Evolutionary conservation across 495 filamentous ascomycete genomes (phyloP).

Genomic region (Talaromyces trachyspermus): DNA sequence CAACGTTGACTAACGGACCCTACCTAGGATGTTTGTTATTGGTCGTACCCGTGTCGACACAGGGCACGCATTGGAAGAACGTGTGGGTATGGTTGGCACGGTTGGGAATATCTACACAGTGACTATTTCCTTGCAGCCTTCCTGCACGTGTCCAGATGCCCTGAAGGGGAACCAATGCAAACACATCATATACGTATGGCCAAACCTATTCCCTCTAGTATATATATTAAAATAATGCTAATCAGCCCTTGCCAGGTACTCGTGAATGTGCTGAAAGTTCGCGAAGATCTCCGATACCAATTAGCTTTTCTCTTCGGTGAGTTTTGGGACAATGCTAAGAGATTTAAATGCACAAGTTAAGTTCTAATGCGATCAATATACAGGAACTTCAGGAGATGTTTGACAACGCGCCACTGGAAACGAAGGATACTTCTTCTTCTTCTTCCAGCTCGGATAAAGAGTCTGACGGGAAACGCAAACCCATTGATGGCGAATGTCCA

Average conservation of each 20-base stretch:
- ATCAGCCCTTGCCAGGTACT: slow-evolving; percentile 45
- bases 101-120: slow-evolving; percentile 71
- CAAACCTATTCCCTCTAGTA: background rate
- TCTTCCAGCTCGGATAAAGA: slow-evolving; percentile 17
- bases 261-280: slow-evolving; percentile 56
- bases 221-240: slow-evolving; percentile 1
- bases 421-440: too few species aligned
- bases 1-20: background rate
- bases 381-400: slow-evolving; percentile 22
- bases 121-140: slow-evolving; percentile 46
- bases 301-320: slow-evolving; percentile 57
- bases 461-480: slow-evolving; percentile 44
- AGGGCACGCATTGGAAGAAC: slow-evolving; percentile 38
- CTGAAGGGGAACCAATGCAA: slow-evolving; percentile 67
- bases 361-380: background rate
- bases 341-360: too few species aligned
- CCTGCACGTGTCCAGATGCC: slow-evolving; percentile 62
- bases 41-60: slow-evolving; percentile 37
- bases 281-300: slow-evolving; percentile 60
- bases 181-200: slow-evolving; percentile 56
- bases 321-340: too few species aligned
- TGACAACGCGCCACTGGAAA: slow-evolving; percentile 26
- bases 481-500: slow-evolving; percentile 67
- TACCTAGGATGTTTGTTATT: slow-evolving; percentile 50
- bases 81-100: slow-evolving; percentile 62